Conservation (phyloP, 129 eudicot species). For the Artemisia argyi region DNA sequence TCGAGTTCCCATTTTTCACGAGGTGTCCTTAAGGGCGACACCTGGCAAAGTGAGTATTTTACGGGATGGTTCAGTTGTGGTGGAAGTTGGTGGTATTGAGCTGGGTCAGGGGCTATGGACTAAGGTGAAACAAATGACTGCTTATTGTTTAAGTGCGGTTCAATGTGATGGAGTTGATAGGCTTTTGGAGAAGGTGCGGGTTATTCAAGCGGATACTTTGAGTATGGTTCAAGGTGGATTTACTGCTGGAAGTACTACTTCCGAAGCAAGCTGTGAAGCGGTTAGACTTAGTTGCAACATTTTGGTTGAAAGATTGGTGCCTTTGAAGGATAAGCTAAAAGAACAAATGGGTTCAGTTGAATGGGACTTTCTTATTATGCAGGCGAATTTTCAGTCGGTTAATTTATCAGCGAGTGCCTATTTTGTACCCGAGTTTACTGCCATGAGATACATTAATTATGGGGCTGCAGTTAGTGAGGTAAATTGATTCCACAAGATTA, state of each 20-base stretch:
- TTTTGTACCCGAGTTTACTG: constrained; percentile 57
- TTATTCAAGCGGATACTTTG: constrained; percentile 77
- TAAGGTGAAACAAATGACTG: constrained; percentile 84
- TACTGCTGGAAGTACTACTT: constrained; percentile 92
- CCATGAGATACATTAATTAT: constrained; percentile 72
- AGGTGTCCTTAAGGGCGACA: too few species aligned
- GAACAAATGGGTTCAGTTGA: too few species aligned
- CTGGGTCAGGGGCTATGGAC: constrained; percentile 87
- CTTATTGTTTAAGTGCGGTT: constrained; percentile 60
- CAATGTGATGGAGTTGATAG: constrained; percentile 56
- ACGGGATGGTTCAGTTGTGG: too few species aligned
- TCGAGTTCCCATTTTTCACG: too few species aligned
- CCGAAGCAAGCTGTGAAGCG: constrained; percentile 6
- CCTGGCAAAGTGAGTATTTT: too few species aligned
- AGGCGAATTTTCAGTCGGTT: constrained; percentile 24
- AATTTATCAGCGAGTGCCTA: constrained; percentile 69
- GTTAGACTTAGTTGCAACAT: too few species aligned
- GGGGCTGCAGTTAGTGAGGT: constrained; percentile 98
- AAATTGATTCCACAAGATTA: constrained; percentile 2
- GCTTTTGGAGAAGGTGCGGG: constrained; percentile 68
- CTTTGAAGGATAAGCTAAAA: too few species aligned
- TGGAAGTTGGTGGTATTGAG: too few species aligned
- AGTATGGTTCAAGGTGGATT: constrained; percentile 85
- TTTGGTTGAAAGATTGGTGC: too few species aligned
- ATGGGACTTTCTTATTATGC: too few species aligned